phyloP scores from a whole-genome alignment of 2,329 filamentous ascomycete genomes.

The Aspergillus pseudonomiae region DNA sequence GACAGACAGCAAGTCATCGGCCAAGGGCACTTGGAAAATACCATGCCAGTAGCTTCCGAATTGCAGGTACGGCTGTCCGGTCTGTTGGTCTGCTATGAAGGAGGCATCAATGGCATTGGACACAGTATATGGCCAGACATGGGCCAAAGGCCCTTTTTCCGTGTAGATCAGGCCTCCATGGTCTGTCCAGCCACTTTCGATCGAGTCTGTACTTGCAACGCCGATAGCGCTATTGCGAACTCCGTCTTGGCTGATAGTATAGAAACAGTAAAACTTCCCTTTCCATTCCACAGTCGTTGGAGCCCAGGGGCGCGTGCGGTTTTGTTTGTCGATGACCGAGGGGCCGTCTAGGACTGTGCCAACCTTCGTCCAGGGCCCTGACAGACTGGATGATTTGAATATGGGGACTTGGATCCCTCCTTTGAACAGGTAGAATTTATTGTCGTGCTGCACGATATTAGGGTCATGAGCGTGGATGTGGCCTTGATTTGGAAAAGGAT shows the following conservation, averaged over 20 bases:
- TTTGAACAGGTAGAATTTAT: constrained; percentile 38
- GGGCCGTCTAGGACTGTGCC: constrained; percentile 35
- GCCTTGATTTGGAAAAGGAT: constrained; percentile 33
- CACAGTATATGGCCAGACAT: constrained; percentile 34
- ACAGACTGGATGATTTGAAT: constrained; percentile 29
- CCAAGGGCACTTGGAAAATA: constrained; percentile 40
- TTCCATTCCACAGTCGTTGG: constrained; percentile 35
- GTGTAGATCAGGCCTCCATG: constrained; percentile 40
- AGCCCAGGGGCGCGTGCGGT: constrained; percentile 39
- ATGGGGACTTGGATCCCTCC: constrained; percentile 33
- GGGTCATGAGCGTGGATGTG: constrained; percentile 38
- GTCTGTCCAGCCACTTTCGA: constrained; percentile 37
- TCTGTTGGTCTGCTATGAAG: constrained; percentile 31
- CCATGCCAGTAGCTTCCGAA: constrained; percentile 42
- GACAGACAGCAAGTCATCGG: constrained; percentile 34
- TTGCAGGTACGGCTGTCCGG: constrained; percentile 33
- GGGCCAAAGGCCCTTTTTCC: constrained; percentile 26
- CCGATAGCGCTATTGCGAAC: constrained; percentile 40
- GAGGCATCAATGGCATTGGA: constrained; percentile 43
- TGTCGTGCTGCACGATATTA: constrained; percentile 34
- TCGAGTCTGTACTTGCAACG: constrained; percentile 33
- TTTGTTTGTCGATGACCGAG: constrained; percentile 35
- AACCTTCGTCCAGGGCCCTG: constrained; percentile 37
- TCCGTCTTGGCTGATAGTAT: constrained; percentile 34
- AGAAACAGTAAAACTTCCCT: constrained; percentile 41